Conservation (phyloP, 2,329 filamentous ascomycete genomes). For the Neofusicoccum sp. region DNA sequence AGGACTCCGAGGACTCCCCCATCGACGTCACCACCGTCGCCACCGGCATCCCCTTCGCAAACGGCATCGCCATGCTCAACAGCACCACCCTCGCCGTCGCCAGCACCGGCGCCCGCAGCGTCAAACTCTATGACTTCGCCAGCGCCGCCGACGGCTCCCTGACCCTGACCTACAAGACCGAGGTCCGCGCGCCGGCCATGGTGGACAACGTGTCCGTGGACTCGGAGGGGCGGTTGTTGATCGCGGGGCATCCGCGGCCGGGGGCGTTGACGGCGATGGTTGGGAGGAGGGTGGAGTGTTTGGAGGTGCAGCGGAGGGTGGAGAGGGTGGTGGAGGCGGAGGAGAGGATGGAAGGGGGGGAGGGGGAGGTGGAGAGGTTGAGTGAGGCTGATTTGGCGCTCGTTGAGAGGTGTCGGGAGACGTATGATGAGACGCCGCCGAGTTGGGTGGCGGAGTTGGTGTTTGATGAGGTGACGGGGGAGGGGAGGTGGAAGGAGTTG, state of each 20-base stretch:
- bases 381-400: conserved; percentile 15
- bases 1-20: background rate
- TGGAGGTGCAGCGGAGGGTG: conserved; percentile 9
- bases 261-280: conserved; percentile 25
- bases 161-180: conserved; percentile 20
- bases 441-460: conserved; percentile 34
- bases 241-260: conserved; percentile 43
- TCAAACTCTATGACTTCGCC: conserved; percentile 35
- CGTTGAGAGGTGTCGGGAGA: conserved; percentile 17
- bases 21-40: conserved; percentile 16
- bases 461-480: conserved; percentile 22
- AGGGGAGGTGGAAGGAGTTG: conserved; percentile 28
- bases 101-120: conserved; percentile 32
- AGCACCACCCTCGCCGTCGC: conserved; percentile 38
- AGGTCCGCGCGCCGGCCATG: conserved; percentile 30
- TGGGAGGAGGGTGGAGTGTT: conserved; percentile 20
- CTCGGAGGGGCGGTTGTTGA: conserved; percentile 35
- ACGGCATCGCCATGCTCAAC: conserved; percentile 42
- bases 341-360: conserved; percentile 18
- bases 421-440: conserved; percentile 27
- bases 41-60: conserved; percentile 38
- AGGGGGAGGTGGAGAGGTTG: conserved; percentile 11
- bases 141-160: background rate
- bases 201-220: conserved; percentile 44
- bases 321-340: conserved; percentile 21